Percentiles rank a stretch among this genome's conserved stretches.
Conservation (phyloP, 768 basidiomycete genomes). For the Collybiopsis confluens region DNA sequence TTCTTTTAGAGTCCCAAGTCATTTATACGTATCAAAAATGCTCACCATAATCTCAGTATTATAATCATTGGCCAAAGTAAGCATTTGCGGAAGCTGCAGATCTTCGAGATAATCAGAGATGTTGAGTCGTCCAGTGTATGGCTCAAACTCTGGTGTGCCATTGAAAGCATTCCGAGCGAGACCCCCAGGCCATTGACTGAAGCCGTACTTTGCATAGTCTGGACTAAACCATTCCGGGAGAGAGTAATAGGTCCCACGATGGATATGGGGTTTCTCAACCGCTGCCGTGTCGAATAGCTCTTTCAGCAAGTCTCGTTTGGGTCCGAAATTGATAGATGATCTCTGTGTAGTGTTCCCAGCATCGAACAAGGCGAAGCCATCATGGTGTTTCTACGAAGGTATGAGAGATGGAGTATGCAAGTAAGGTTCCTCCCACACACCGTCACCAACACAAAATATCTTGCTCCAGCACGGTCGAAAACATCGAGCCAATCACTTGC, state of each 20-base stretch:
- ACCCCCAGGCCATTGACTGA: slow-evolving; percentile 47
- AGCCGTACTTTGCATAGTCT: slow-evolving; percentile 47
- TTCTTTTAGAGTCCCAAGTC: neutral
- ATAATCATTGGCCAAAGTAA: slow-evolving; percentile 40
- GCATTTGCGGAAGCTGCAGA: slow-evolving; percentile 48
- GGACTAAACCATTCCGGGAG: slow-evolving; percentile 61
- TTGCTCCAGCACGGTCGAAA: slow-evolving; percentile 53
- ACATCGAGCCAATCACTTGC: slow-evolving; percentile 52
- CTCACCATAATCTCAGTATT: slow-evolving; percentile 53
- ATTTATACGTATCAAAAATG: neutral
- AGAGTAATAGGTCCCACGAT: slow-evolving; percentile 56
- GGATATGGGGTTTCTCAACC: slow-evolving; percentile 42
- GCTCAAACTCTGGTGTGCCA: slow-evolving; percentile 37
- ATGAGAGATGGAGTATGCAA: neutral
- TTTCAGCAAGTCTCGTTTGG: slow-evolving; percentile 45
- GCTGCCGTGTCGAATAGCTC: slow-evolving; percentile 50
- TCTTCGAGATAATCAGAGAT: slow-evolving; percentile 51
- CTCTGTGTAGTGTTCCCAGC: slow-evolving; percentile 49
- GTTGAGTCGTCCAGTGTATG: slow-evolving; percentile 48
- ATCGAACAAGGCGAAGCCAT: slow-evolving; percentile 56
- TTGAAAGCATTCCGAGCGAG: slow-evolving; percentile 51
- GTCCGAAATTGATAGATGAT: slow-evolving; percentile 43
- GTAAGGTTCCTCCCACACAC: slow-evolving; percentile 22
- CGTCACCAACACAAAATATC: slow-evolving; percentile 57
- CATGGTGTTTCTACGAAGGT: slow-evolving; percentile 50